These are phyloP conservation scores for Balamuthia mandrillaris DNA, from an alignment of 208 protist species.

Conservation along the genomic window DNA sequence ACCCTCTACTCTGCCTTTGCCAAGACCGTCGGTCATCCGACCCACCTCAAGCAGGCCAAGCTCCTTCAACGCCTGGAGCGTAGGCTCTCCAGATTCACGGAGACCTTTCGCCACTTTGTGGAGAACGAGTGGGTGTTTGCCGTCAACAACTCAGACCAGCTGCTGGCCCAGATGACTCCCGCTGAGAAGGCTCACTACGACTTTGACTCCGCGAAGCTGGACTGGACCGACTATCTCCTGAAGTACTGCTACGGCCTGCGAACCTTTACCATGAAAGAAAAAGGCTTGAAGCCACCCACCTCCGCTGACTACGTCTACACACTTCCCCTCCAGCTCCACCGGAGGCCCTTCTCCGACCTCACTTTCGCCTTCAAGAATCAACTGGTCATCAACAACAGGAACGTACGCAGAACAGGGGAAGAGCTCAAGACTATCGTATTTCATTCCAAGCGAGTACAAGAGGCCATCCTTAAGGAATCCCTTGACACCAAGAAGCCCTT, in stretches of 20 bases:
- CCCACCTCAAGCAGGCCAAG: conserved; percentile 40
- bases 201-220: conserved; percentile 43
- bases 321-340: background rate
- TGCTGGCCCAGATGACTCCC: conserved; percentile 2
- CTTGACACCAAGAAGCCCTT: too few species aligned
- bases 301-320: background rate
- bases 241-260: conserved; percentile 51
- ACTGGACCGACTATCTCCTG: conserved; percentile 56
- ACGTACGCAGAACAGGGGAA: background rate
- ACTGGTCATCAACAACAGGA: conserved; percentile 8
- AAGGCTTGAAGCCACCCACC: conserved; percentile 20
- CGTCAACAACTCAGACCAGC: conserved; percentile 26
- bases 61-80: conserved; percentile 39
- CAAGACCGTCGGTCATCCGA: background rate
- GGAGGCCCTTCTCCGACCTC: conserved; percentile 28
- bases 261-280: conserved; percentile 51
- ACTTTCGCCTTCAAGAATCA: conserved; percentile 6
- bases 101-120: conserved; percentile 62
- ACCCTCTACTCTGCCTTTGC: conserved; percentile 23
- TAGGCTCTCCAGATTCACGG: conserved; percentile 43
- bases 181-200: conserved; percentile 41
- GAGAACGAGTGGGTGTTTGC: conserved; percentile 49
- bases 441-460: conserved; percentile 1
- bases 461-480: too few species aligned
- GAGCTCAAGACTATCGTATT: conserved; percentile 14